Evolutionary conservation across 1,284 basidiomycete genomes (phyloP).

Genomic region (Malassezia japonica): DNA sequence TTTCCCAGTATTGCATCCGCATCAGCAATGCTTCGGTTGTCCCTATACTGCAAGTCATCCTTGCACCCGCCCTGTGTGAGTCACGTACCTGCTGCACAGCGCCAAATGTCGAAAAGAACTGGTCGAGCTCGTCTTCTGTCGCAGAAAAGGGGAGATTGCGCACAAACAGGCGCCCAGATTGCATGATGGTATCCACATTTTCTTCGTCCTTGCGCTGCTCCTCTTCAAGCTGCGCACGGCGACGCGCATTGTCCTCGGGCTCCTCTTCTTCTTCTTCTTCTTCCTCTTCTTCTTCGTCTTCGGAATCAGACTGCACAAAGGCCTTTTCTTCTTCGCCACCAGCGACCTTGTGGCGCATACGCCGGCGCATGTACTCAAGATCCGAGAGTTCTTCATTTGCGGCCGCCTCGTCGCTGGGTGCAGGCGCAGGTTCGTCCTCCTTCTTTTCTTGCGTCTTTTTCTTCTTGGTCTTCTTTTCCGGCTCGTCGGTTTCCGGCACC

Average conservation of each 20-base stretch:
- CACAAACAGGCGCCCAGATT: slow-evolving; percentile 73
- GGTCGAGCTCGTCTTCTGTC: slow-evolving; percentile 62
- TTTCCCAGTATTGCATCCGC: slow-evolving; percentile 43
- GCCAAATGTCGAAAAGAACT: slow-evolving; percentile 65
- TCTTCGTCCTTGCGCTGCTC: slow-evolving; percentile 36
- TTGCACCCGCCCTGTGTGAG: background rate
- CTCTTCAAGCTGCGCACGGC: slow-evolving; percentile 22
- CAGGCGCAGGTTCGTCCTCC: background rate
- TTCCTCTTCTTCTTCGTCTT: slow-evolving; percentile 25
- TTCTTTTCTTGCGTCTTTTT: slow-evolving; percentile 9
- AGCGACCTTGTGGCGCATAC: slow-evolving; percentile 48
- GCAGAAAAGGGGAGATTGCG: slow-evolving; percentile 82
- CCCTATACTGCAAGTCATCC: slow-evolving; percentile 47
- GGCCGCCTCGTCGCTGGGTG: slow-evolving; percentile 23
- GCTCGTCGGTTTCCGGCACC: slow-evolving; percentile 3
- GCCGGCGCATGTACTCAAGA: slow-evolving; percentile 48
- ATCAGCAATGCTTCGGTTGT: slow-evolving; percentile 36
- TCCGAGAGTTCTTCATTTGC: slow-evolving; percentile 42
- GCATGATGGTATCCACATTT: slow-evolving; percentile 57
- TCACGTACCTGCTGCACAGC: slow-evolving; percentile 53
- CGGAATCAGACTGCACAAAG: slow-evolving; percentile 43
- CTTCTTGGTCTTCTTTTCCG: slow-evolving; percentile 22
- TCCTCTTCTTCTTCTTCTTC: slow-evolving; percentile 19
- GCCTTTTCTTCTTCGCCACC: slow-evolving; percentile 21
- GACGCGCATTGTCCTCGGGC: slow-evolving; percentile 12